These are phyloP conservation scores for Gamsiella multidivaricata DNA, from an alignment of 192 early-diverging fungal species.

Conservation along the genomic window DNA sequence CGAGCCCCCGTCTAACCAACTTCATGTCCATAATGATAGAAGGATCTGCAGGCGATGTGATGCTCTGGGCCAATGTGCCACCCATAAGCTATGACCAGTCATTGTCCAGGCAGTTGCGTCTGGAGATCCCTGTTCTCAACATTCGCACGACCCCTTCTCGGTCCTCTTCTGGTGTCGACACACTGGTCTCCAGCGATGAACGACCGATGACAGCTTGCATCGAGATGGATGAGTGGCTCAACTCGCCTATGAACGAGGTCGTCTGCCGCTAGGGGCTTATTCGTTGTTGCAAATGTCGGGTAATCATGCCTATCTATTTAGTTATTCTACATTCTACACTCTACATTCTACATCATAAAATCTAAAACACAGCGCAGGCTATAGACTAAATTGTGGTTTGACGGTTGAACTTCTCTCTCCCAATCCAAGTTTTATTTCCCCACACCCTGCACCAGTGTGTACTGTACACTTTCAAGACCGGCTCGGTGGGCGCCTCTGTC, in stretches of 20 bases:
- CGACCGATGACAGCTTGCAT: slow-evolving; percentile 46
- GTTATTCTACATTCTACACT: too few species aligned
- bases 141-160: not conserved
- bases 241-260: slow-evolving; percentile 31
- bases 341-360: too few species aligned
- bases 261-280: slow-evolving; percentile 25
- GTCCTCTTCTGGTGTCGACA: not conserved
- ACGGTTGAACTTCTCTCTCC: too few species aligned
- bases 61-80: slow-evolving; percentile 45
- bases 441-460: too few species aligned
- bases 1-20: not conserved
- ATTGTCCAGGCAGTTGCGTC: slow-evolving; percentile 26
- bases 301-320: too few species aligned
- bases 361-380: too few species aligned
- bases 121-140: slow-evolving; percentile 31
- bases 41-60: slow-evolving; percentile 28
- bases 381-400: too few species aligned
- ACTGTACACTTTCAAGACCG: too few species aligned
- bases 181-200: slow-evolving; percentile 1
- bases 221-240: slow-evolving; percentile 52
- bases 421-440: too few species aligned
- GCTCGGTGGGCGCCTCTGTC: too few species aligned
- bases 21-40: not conserved
- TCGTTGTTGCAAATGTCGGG: too few species aligned
- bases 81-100: slow-evolving; percentile 43